These are phyloP conservation scores for Penicillium lagena DNA, from an alignment of 495 filamentous ascomycete species.

Conservation along the genomic window DNA sequence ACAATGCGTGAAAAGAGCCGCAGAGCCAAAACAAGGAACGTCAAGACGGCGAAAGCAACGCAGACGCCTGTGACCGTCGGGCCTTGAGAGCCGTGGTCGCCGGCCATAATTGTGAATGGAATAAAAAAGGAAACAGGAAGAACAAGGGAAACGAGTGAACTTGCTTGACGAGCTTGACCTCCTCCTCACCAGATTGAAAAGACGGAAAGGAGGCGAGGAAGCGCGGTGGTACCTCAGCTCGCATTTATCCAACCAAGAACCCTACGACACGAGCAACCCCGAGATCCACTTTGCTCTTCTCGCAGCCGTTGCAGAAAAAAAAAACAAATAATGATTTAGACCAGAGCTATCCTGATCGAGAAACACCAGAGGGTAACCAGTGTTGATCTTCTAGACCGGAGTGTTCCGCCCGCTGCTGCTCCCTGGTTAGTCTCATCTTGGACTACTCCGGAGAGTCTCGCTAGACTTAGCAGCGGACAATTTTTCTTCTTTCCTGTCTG, in stretches of 20 bases:
- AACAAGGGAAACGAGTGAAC: constrained; percentile 2
- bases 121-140: not conserved
- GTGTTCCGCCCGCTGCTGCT: too few relatives aligned
- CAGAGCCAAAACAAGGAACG: constrained; percentile 26
- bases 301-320: too few relatives aligned
- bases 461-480: too few relatives aligned
- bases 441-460: too few relatives aligned
- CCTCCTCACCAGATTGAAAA: constrained; percentile 3
- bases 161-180: not conserved
- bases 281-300: too few relatives aligned
- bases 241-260: not conserved
- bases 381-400: too few relatives aligned
- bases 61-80: constrained; percentile 22
- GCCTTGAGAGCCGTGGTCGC: constrained; percentile 21
- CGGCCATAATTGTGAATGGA: constrained; percentile 2
- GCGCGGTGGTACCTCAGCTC: not conserved
- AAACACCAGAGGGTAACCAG: too few relatives aligned
- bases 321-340: too few relatives aligned
- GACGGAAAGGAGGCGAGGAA: not conserved
- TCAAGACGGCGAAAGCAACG: constrained; percentile 28
- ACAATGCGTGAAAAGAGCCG: constrained; percentile 30
- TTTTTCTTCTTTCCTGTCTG: too few relatives aligned
- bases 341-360: too few relatives aligned
- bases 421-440: too few relatives aligned
- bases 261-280: too few relatives aligned